Evolutionary conservation across 805 yeast species (phyloP).

Genomic region (Candida insectorum): DNA sequence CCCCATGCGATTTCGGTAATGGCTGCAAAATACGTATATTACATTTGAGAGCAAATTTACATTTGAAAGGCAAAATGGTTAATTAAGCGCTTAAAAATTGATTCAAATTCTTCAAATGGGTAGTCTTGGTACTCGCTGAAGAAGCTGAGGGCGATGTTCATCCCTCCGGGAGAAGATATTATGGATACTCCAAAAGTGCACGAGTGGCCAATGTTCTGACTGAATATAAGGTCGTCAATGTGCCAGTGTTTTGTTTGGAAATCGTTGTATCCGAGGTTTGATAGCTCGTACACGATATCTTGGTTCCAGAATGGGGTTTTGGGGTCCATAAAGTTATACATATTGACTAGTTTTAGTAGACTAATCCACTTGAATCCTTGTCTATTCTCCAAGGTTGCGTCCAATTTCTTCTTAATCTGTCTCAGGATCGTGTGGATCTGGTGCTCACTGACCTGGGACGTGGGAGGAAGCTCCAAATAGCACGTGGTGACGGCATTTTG

Average conservation of each 20-base stretch:
- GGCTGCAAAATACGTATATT: too few species aligned
- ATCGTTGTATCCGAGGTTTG: constrained; percentile 8
- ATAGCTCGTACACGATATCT: constrained; percentile 7
- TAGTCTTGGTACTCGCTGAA: constrained; percentile 3
- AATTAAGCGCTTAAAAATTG: too few species aligned
- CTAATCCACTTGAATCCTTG: not conserved
- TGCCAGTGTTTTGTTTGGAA: constrained; percentile 6
- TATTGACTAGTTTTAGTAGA: not conserved
- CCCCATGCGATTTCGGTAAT: too few species aligned
- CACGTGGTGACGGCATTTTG: not conserved
- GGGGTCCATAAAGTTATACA: not conserved
- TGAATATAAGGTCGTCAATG: constrained; percentile 9
- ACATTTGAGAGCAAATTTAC: too few species aligned
- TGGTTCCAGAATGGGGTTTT: not conserved
- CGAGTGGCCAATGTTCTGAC: constrained; percentile 4
- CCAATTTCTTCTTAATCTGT: not conserved
- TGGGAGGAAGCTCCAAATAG: not conserved
- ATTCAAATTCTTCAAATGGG: too few species aligned
- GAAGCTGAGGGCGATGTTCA: constrained; percentile 6
- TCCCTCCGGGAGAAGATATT: constrained; percentile 2
- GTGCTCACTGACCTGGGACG: not conserved
- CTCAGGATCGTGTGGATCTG: not conserved
- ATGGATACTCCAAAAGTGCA: constrained; percentile 4
- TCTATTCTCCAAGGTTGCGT: not conserved
- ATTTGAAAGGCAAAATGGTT: too few species aligned